Percentiles rank a stretch among this genome's conserved stretches.
These are phyloP conservation scores for Pseudozyma sp. DNA, from an alignment of 1,284 basidiomycete genomes.

Conservation along the genomic window DNA sequence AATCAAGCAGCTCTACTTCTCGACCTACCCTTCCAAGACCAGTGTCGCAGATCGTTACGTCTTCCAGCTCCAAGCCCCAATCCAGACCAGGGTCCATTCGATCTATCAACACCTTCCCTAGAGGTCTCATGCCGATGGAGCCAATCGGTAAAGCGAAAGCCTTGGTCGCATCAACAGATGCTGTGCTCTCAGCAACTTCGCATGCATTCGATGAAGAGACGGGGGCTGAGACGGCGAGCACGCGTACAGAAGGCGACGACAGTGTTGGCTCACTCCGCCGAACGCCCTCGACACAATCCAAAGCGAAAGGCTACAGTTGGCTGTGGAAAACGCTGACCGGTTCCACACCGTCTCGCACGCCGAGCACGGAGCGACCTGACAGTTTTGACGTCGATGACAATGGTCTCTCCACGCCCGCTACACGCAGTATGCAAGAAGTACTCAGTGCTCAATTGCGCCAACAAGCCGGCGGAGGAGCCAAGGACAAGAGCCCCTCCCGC, in stretches of 20 bases:
- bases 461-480: constrained; percentile 30
- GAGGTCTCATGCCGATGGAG: constrained; percentile 52
- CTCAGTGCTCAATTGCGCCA: constrained; percentile 48
- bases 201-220: constrained; percentile 29
- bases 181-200: constrained; percentile 43
- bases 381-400: constrained; percentile 10
- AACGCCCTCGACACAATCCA: constrained; percentile 11
- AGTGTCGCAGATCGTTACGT: constrained; percentile 39
- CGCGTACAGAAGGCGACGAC: constrained; percentile 25
- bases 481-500: constrained; percentile 25
- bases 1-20: not conserved
- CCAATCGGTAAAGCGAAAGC: constrained; percentile 61
- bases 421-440: constrained; percentile 56
- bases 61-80: constrained; percentile 11
- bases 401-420: constrained; percentile 45
- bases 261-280: constrained; percentile 20
- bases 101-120: constrained; percentile 51
- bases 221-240: not conserved
- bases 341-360: constrained; percentile 13
- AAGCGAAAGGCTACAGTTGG: constrained; percentile 46
- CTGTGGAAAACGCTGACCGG: constrained; percentile 56
- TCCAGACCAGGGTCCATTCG: constrained; percentile 53
- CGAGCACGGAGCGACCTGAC: constrained; percentile 4
- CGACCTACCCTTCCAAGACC: constrained; percentile 27
- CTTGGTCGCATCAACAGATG: constrained; percentile 52